Evolutionary conservation across 139 green algal genomes (phyloP).

Genomic region (Pleodorina starrii): DNA sequence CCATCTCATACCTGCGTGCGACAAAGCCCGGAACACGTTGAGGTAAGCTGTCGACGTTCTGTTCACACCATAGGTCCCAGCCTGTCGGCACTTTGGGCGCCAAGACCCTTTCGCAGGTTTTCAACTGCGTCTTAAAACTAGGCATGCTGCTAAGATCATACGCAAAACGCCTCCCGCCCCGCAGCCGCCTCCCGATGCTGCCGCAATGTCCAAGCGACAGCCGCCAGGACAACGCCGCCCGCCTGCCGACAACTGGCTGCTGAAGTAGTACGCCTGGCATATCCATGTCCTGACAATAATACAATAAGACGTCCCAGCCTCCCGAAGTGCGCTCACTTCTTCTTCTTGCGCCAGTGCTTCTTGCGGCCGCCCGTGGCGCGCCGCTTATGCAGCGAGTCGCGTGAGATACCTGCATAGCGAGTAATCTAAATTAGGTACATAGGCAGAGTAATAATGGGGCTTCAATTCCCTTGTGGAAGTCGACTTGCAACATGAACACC

Average conservation of each 20-base stretch:
- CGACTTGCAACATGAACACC: too few relatives aligned
- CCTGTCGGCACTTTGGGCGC: too few relatives aligned
- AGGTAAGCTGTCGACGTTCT: too few relatives aligned
- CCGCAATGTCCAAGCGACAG: neutral
- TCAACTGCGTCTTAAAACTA: too few relatives aligned
- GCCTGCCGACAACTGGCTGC: neutral
- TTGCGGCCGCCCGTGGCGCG: conserved; percentile 96
- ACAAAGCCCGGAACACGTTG: too few relatives aligned
- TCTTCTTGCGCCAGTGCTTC: conserved; percentile 98
- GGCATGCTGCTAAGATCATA: neutral
- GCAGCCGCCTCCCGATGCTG: neutral
- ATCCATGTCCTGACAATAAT: neutral
- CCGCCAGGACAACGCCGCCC: neutral
- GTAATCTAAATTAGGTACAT: too few relatives aligned
- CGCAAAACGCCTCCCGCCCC: neutral
- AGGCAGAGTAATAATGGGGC: neutral
- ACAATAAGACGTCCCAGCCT: neutral
- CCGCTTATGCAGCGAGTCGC: conserved; percentile 98
- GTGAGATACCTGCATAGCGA: conserved; percentile 94
- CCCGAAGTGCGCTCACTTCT: conserved; percentile 89
- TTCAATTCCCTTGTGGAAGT: too few relatives aligned
- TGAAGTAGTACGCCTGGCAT: neutral
- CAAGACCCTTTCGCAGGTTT: too few relatives aligned
- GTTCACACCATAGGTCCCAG: too few relatives aligned
- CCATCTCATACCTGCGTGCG: conserved; percentile 94